A percentile compares a stretch with the other conserved stretches of the same genome.
These are phyloP conservation scores for Candida sojae DNA, from an alignment of 1,139 yeast genomes.

Conservation along the genomic window DNA sequence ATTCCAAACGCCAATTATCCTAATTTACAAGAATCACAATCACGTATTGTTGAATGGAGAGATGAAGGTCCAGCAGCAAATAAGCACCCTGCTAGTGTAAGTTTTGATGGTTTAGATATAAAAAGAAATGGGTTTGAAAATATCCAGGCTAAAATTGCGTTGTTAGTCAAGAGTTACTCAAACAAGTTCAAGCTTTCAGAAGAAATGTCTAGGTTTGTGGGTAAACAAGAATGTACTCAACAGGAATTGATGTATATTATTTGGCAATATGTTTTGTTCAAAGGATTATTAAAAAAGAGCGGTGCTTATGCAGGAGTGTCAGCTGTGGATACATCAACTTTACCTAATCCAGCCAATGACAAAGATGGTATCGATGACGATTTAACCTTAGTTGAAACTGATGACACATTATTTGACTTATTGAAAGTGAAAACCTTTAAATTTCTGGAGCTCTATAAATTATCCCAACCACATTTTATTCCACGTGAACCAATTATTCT, in stretches of 20 bases:
- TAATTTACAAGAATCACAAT: constrained; percentile 28
- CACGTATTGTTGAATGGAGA: constrained; percentile 48
- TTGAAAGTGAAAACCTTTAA: constrained; percentile 55
- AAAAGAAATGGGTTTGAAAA: constrained; percentile 75
- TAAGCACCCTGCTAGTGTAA: constrained; percentile 34
- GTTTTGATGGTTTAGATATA: constrained; percentile 88
- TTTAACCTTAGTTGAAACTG: constrained; percentile 60
- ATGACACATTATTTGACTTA: constrained; percentile 61
- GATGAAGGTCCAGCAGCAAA: constrained; percentile 22
- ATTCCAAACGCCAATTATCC: constrained; percentile 46
- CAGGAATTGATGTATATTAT: constrained; percentile 82
- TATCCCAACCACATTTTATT: constrained; percentile 57
- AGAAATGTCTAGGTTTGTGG: constrained; percentile 66
- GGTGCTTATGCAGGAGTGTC: constrained; percentile 36
- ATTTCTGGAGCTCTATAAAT: constrained; percentile 74
- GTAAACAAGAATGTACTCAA: constrained; percentile 76
- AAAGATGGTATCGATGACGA: constrained; percentile 28
- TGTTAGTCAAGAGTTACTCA: constrained; percentile 78
- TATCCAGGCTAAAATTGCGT: constrained; percentile 68
- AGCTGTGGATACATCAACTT: constrained; percentile 27
- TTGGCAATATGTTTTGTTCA: constrained; percentile 86
- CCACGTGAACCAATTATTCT: constrained; percentile 81
- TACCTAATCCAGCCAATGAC: constrained; percentile 15
- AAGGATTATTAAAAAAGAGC: constrained; percentile 57
- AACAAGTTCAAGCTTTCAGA: constrained; percentile 61